A percentile compares a stretch with the other conserved stretches of the same genome.
phyloP scores from a whole-genome alignment of 1,284 basidiomycete genomes.

The Sphagnurus paluster region DNA sequence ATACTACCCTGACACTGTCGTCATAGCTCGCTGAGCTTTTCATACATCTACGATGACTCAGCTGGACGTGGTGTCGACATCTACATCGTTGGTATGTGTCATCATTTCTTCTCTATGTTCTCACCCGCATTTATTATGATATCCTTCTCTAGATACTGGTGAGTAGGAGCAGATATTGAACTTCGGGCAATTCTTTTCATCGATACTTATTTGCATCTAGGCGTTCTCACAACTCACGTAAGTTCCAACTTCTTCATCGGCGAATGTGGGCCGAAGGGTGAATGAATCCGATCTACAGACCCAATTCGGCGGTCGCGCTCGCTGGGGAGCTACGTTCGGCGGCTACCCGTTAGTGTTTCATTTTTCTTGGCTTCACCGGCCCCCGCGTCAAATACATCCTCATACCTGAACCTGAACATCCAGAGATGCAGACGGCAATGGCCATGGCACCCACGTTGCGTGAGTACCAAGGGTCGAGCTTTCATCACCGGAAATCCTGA shows the following conservation, averaged over 20 bases:
- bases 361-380: not conserved
- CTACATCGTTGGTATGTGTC: not conserved
- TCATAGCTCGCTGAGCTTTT: not conserved
- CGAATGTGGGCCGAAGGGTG: too few relatives aligned
- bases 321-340: constrained; percentile 59
- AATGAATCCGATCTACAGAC: constrained; percentile 26
- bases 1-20: too few relatives aligned
- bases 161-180: not conserved
- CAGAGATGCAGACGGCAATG: constrained; percentile 61
- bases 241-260: not conserved
- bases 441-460: constrained; percentile 27
- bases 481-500: too few relatives aligned
- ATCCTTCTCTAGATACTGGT: not conserved
- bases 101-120: not conserved
- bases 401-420: not conserved
- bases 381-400: too few relatives aligned
- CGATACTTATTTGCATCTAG: not conserved
- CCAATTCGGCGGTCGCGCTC: constrained; percentile 71
- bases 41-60: not conserved
- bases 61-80: not conserved
- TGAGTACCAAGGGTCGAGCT: too few relatives aligned
- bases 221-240: not conserved
- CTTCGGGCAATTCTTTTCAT: not conserved
- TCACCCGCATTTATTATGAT: too few relatives aligned
- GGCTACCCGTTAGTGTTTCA: constrained; percentile 17